phyloP scores from a whole-genome alignment of 768 basidiomycete species.

The Mycena epipterygia region DNA sequence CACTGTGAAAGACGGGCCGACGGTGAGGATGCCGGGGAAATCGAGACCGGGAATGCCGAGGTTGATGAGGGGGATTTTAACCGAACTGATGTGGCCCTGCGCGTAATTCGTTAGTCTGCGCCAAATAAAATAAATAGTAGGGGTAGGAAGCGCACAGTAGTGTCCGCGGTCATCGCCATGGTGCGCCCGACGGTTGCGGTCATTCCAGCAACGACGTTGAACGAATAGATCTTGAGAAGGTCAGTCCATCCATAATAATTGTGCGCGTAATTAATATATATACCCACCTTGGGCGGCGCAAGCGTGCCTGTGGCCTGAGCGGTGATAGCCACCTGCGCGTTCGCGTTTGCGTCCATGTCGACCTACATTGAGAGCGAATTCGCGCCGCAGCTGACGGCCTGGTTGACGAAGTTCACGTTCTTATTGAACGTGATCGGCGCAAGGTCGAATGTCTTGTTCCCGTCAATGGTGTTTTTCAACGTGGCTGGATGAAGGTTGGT shows the following conservation, averaged over 20 bases:
- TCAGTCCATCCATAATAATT: background rate
- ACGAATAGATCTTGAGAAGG: background rate
- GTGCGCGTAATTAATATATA: background rate
- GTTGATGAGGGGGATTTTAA: conserved; percentile 56
- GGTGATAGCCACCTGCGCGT: conserved; percentile 30
- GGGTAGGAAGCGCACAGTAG: conserved; percentile 45
- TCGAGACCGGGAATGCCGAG: conserved; percentile 58
- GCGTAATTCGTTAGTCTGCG: background rate
- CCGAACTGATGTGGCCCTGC: conserved; percentile 59
- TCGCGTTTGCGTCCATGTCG: conserved; percentile 29
- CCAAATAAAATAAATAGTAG: background rate
- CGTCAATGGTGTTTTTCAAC: conserved; percentile 22
- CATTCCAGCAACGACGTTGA: conserved; percentile 44
- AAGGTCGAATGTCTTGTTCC: conserved; percentile 15
- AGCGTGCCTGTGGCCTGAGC: conserved; percentile 44
- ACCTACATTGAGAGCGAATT: background rate
- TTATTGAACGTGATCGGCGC: conserved; percentile 32
- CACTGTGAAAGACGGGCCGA: conserved; percentile 46
- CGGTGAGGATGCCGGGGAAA: conserved; percentile 63
- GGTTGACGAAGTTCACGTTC: no score
- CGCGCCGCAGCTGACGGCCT: conserved; percentile 13
- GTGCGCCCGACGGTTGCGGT: conserved; percentile 55
- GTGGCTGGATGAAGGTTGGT: background rate
- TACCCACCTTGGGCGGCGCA: conserved; percentile 41
- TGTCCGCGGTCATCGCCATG: conserved; percentile 52